Evolutionary conservation across 1,139 yeast genomes (phyloP), one percentile per base, ranked within the genome.

Genomic region (Kodamaea arcana): DNA sequence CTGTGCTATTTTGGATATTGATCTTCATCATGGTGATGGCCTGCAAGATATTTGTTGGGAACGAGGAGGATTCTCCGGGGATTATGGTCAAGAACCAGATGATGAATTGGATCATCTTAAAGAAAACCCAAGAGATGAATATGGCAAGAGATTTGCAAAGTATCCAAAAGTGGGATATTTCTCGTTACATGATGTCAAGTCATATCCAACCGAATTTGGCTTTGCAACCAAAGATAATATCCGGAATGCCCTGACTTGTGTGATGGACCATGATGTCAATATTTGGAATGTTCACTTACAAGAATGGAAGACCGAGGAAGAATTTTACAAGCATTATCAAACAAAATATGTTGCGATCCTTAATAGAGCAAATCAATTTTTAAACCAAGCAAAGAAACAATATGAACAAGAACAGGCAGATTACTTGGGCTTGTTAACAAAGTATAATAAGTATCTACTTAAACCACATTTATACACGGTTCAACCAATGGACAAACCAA

Each of bases 21-120:
- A 86, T 56, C 66, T 86, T 33, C 95, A 86, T 52, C 95, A 86
- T 51, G 95, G 95, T n/a, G 95, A 86, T 56, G 95, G 95, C 4
- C 76, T 86, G 4, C 95, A 86, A 51, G 95, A 85, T 56, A 82
- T 86, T 18, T 80, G 94, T 47, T 85, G 92, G 90, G 82, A 80
- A 47, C 66, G 84, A 45, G 84, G 86, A 0, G 85, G 86, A 0
- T 72, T 77, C 45, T 53, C 57, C 9, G 75, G 78, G 2, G 78
- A 75, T 37, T 69, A 66, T 45, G 77, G 76, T 12, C 67, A 65
- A 42, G 67, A 60, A 31, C 69, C 59, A 25, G 66, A 65, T 27
- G 77, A 63, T 41, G 69, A 66, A 25, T 51, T 54, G 11, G 62
- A 62, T 11, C 52, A 46, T 36, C 66, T 30, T 32, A 35, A 46